phyloP scores from a whole-genome alignment of 2,329 filamentous ascomycete genomes.

The Grosmannia huntii region DNA sequence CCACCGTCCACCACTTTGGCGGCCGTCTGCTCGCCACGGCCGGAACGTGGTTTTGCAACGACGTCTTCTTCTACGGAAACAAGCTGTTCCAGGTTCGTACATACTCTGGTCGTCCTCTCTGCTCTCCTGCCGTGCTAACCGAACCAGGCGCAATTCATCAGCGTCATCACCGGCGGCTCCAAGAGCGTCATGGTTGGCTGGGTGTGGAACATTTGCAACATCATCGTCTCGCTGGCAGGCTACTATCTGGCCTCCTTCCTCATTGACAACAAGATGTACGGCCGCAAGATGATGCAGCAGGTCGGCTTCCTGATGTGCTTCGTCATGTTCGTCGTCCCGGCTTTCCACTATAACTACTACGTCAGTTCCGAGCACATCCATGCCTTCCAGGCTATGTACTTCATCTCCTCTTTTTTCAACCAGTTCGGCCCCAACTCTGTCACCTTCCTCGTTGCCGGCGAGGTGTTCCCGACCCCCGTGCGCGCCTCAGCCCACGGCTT shows the following conservation, averaged over 20 bases:
- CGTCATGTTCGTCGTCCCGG: constrained; percentile 83
- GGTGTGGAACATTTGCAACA: constrained; percentile 89
- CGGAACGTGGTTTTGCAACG: constrained; percentile 88
- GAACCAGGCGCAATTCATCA: constrained; percentile 11
- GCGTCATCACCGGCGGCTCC: constrained; percentile 13
- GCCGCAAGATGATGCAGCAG: constrained; percentile 93
- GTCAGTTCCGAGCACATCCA: constrained; percentile 58
- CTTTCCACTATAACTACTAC: constrained; percentile 80
- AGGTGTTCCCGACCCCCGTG: constrained; percentile 91
- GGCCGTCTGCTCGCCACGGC: constrained; percentile 77
- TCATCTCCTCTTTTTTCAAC: constrained; percentile 96
- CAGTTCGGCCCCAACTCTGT: constrained; percentile 95
- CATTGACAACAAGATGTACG: constrained; percentile 94
- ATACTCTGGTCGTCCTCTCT: too few relatives aligned
- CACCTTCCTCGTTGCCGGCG: constrained; percentile 89
- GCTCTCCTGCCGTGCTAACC: background rate
- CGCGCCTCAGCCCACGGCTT: constrained; percentile 91
- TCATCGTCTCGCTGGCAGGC: constrained; percentile 70
- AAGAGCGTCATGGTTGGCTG: constrained; percentile 69
- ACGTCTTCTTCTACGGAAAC: constrained; percentile 90
- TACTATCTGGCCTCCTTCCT: constrained; percentile 85
- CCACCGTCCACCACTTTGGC: constrained; percentile 74
- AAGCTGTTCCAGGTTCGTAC: constrained; percentile 12
- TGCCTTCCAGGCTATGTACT: constrained; percentile 97
- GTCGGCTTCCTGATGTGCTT: constrained; percentile 88